Evolutionary conservation across 352 stramenopile species (phyloP).

Genomic region (Phytopythium boreale): DNA sequence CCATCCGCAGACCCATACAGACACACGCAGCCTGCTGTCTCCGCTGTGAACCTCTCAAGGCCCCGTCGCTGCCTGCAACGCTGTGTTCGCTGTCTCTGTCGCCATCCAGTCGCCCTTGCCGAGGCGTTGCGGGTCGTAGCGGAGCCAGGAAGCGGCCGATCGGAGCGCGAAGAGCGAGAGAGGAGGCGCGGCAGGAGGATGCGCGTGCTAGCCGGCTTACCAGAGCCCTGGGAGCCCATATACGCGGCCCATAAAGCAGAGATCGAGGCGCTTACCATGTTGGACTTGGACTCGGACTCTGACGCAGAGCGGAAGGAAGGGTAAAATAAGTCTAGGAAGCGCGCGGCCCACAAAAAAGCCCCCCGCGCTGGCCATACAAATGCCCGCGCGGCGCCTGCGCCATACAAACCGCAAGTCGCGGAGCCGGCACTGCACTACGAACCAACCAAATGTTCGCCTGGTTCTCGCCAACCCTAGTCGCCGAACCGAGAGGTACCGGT

Average conservation of each 20-base stretch:
- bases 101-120: neutral
- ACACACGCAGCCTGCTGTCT: neutral
- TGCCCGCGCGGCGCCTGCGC: conserved; percentile 20
- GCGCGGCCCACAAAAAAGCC: conserved; percentile 25
- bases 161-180: neutral
- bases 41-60: too few species aligned
- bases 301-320: conserved; percentile 86
- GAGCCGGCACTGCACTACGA: conserved; percentile 43
- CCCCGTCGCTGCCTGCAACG: neutral
- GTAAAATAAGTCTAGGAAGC: conserved; percentile 69
- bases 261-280: conserved; percentile 63
- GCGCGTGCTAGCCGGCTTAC: neutral
- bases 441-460: conserved; percentile 57
- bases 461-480: neutral
- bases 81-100: neutral
- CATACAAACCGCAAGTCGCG: conserved; percentile 72
- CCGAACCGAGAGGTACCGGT: neutral
- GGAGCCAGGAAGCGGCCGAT: neutral
- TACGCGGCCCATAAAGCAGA: neutral
- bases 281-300: conserved; percentile 84
- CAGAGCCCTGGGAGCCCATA: neutral
- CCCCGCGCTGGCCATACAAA: conserved; percentile 54
- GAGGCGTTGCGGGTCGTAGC: neutral
- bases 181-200: neutral
- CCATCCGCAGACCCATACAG: too few species aligned